Evolutionary conservation across 768 basidiomycete genomes (phyloP), one percentile per base, ranked within the genome.

Genomic region (Mrakia blollopis): DNA sequence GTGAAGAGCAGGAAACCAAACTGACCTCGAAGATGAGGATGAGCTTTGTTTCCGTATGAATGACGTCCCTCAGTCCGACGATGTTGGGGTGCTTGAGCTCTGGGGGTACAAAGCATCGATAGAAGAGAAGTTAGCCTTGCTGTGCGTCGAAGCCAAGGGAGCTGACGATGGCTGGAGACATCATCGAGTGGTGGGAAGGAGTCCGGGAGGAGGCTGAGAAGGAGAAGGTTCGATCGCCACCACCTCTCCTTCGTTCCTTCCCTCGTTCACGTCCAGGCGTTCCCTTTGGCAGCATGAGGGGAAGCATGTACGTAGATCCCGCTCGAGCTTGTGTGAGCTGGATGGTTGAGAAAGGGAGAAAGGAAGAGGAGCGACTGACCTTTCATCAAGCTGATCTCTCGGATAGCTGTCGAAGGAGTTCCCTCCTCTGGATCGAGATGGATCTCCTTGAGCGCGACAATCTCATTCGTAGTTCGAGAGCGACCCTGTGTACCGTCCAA

Each of bases 341-440:
- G 2, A 21, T 37, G 63, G 2, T 18, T 11, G 16, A n/a, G 6
- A 35, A 9, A 39, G 67, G 23, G 3, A 41, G 8, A n/a, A 32
- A 23, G n/a, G 39, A n/a, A 6, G 47, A 32, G 61, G 16, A 18
- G 16, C 47, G 21, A 79, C 82, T 65, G 70, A 84, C 84, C 84
- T 84, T 99, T 98, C 95, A 98, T 98, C 80, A 98, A 88, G 60
- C 93, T 95, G 81, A 99, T 98, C 87, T 99, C 97, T 67, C 97
- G 91, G 83, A 99, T 99, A 74, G 97, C 97, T 21, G 97, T 99
- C 65, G 92, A 94, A 44, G 97, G 97, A 0, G 97, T 99, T 47
- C 97, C 97, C 85, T 99, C 97, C 85, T 99, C 97, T 7, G 97
- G 92, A 86, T 99, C 97, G 78, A 99, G 91, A 82, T 98, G 95